phyloP scores from a whole-genome alignment of 225 moss, liverwort and hornwort species.

The Thuidium tamariscinum region DNA sequence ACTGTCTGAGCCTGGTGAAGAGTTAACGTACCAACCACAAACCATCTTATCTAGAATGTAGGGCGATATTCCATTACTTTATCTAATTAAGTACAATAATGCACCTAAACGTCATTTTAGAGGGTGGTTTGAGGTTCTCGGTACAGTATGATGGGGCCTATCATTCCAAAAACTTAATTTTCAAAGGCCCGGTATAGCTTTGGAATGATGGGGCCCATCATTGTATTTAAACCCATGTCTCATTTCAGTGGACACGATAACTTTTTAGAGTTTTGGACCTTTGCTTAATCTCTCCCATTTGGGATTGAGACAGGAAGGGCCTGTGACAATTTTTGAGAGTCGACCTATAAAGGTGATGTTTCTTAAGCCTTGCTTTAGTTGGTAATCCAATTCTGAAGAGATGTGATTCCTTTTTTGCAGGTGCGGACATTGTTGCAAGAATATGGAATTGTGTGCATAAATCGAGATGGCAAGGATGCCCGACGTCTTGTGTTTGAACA shows the following conservation, averaged over 20 bases:
- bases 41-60: not conserved
- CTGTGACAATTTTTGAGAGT: not conserved
- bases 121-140: not conserved
- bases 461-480: constrained; percentile 62
- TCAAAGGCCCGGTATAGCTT: not conserved
- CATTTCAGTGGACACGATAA: not conserved
- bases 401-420: constrained; percentile 18
- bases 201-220: not conserved
- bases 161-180: not conserved
- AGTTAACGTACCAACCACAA: not conserved
- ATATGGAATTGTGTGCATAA: constrained; percentile 79
- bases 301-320: not conserved
- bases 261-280: not conserved
- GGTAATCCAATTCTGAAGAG: not conserved
- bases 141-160: not conserved
- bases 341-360: not conserved
- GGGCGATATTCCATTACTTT: not conserved
- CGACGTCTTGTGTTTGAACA: constrained; percentile 73
- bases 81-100: not conserved
- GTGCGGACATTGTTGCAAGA: constrained; percentile 71
- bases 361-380: not conserved
- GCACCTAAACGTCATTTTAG: not conserved
- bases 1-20: not conserved
- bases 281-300: not conserved
- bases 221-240: not conserved